These are phyloP conservation scores for Chimonanthus salicifolius DNA, from an alignment of 164 flowering plant species.

Conservation along the genomic window DNA sequence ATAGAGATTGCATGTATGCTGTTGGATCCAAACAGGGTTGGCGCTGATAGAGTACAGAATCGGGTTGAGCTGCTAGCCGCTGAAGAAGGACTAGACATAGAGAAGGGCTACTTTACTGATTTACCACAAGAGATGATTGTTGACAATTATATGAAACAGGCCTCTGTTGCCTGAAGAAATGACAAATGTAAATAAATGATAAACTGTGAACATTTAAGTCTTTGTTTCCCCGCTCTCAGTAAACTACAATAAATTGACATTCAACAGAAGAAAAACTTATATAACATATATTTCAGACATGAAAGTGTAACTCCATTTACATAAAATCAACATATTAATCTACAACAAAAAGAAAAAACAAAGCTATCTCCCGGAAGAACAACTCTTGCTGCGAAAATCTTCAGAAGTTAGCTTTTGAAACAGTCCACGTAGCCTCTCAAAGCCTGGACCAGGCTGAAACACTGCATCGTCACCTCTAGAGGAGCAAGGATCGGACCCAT, in stretches of 20 bases:
- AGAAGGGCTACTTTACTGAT: conserved; percentile 75
- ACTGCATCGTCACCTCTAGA: conserved; percentile 52
- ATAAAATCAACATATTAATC: conserved; percentile 1
- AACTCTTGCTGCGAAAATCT: conserved; percentile 43
- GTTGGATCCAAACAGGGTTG: conserved; percentile 54
- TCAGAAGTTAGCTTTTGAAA: conserved; percentile 45
- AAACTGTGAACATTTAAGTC: neutral
- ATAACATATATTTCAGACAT: neutral
- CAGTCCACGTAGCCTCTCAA: conserved; percentile 48
- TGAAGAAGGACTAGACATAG: conserved; percentile 58
- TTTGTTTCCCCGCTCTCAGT: neutral
- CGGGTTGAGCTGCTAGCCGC: conserved; percentile 53
- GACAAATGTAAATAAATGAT: neutral
- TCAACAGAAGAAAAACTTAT: neutral
- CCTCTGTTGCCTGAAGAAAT: conserved; percentile 1
- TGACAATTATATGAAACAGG: conserved; percentile 12
- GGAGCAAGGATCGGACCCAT: conserved; percentile 69
- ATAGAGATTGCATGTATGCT: conserved; percentile 72
- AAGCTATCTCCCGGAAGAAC: conserved; percentile 25
- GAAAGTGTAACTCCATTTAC: neutral
- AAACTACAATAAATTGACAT: neutral
- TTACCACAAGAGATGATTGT: conserved; percentile 36
- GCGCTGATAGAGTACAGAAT: conserved; percentile 67
- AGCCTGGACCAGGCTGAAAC: conserved; percentile 82
- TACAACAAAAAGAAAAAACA: neutral